Evolutionary conservation across 768 basidiomycete genomes (phyloP).

Genomic region (Collybia mongolica): DNA sequence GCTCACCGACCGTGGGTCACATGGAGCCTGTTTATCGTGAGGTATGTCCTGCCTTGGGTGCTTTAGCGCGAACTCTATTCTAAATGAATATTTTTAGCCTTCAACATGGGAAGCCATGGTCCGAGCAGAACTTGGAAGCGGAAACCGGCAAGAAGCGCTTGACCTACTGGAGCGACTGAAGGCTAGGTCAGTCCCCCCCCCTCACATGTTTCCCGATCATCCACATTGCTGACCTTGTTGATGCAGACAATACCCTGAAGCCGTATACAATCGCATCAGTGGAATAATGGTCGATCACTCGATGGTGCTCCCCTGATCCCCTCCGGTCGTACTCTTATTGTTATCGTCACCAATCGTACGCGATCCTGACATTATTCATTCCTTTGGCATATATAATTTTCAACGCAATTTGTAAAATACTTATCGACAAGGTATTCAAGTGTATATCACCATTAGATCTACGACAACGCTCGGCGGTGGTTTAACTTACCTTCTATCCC

Average conservation of each 20-base stretch:
- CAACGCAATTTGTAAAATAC: constrained; percentile 10
- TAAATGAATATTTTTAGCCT: constrained; percentile 44
- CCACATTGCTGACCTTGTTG: constrained; percentile 9
- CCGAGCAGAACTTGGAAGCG: constrained; percentile 80
- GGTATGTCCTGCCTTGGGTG: constrained; percentile 37
- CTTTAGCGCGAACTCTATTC: constrained; percentile 1
- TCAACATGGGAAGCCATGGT: constrained; percentile 98
- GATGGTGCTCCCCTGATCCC: constrained; percentile 35
- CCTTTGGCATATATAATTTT: constrained; percentile 6
- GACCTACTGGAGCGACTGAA: constrained; percentile 70
- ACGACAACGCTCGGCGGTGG: neutral
- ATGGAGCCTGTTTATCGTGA: constrained; percentile 80
- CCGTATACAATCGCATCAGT: constrained; percentile 76
- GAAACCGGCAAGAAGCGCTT: constrained; percentile 68
- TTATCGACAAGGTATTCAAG: constrained; percentile 1
- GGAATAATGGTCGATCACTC: constrained; percentile 78
- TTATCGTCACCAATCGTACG: constrained; percentile 2
- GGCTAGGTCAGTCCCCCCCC: constrained; percentile 54
- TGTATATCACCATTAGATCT: constrained; percentile 10
- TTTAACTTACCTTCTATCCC: neutral
- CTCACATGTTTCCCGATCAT: neutral
- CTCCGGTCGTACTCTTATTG: neutral
- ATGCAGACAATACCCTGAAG: constrained; percentile 69
- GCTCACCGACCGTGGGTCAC: constrained; percentile 29
- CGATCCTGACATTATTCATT: neutral